Evolutionary conservation across 1,284 basidiomycete genomes (phyloP).

Genomic region (Melampsora abietis-canadensis): DNA sequence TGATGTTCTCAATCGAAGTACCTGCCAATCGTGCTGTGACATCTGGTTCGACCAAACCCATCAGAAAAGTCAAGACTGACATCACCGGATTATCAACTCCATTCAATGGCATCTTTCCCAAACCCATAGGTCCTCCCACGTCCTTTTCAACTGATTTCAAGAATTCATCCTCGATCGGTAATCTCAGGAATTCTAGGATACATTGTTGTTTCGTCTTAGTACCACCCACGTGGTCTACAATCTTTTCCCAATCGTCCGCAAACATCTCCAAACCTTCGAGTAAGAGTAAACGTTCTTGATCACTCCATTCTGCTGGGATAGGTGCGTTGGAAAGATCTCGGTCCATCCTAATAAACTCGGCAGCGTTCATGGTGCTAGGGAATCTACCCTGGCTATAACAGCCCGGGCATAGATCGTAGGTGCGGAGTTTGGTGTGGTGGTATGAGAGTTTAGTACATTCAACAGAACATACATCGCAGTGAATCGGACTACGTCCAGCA

Average conservation of each 20-base stretch:
- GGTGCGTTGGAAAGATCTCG: conserved; percentile 58
- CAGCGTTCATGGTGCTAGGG: conserved; percentile 91
- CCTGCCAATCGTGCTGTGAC: conserved; percentile 92
- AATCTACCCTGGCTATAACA: conserved; percentile 97
- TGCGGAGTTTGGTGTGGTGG: conserved; percentile 86
- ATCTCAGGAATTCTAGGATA: conserved; percentile 87
- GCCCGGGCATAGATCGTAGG: conserved; percentile 79
- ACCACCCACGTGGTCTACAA: conserved; percentile 88
- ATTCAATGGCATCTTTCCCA: conserved; percentile 74
- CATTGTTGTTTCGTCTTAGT: conserved; percentile 82
- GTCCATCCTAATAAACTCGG: conserved; percentile 89
- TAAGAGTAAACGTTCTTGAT: conserved; percentile 81
- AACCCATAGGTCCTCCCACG: conserved; percentile 63
- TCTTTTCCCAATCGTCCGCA: conserved; percentile 90
- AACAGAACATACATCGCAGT: conserved; percentile 55
- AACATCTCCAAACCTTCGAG: conserved; percentile 97
- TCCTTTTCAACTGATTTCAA: conserved; percentile 57
- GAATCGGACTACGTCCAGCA: conserved; percentile 12
- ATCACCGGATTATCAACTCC: conserved; percentile 96
- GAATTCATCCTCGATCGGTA: conserved; percentile 95
- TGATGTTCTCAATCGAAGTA: conserved; percentile 68
- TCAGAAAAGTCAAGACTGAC: conserved; percentile 95
- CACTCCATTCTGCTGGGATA: conserved; percentile 73
- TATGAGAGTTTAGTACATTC: conserved; percentile 71
- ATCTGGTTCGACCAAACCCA: conserved; percentile 82